Evolutionary conservation across 106 monocot species (phyloP), one percentile per base, ranked within the genome.

Genomic region (Allium sativum): DNA sequence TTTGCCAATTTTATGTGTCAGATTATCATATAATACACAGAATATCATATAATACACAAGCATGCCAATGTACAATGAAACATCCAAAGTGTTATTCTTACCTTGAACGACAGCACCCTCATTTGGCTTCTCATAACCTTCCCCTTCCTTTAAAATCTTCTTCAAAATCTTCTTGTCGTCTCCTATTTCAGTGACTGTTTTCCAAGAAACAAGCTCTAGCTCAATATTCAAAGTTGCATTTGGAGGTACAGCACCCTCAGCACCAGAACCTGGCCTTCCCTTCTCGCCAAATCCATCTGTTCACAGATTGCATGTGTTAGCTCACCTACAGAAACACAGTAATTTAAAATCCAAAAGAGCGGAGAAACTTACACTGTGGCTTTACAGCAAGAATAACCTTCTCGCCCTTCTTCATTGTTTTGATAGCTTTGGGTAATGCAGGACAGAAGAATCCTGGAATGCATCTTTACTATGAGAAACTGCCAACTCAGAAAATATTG

Each of bases 341-440:
- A 31, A 31, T 50, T 50, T 7, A 12, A 50, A 12, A 12, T 6
- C 15, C 15, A 50, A 50, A 50, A 50, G 1, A 12, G 11, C 48
- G 8, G 48, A 50, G 3, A 50, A 50, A 66, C 82, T 75, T 72
- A 90, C 90, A 86, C 72, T 85, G 85, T 17, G 85, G 77, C 56
- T 83, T 86, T 40, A 86, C 76, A 19, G 90, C 77, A 17, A 91
- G 85, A 17, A 90, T 79, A 31, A 78, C 90, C 52, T 82, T 86
- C 65, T 91, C 90, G 20, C 56, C 70, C 70, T 85, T 85, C 82
- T 83, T 86, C 90, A 91, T 86, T 42, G 82, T 86, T 55, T 85
- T 85, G 10, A 91, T 80, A 66, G 80, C 85, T 58, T 82, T 91
- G 7, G 74, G 42, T 12, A 91, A 9, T 7, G 90, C 90, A 54